Evolutionary conservation across 306 rosid species (phyloP).

Genomic region (Albizia julibrissin): DNA sequence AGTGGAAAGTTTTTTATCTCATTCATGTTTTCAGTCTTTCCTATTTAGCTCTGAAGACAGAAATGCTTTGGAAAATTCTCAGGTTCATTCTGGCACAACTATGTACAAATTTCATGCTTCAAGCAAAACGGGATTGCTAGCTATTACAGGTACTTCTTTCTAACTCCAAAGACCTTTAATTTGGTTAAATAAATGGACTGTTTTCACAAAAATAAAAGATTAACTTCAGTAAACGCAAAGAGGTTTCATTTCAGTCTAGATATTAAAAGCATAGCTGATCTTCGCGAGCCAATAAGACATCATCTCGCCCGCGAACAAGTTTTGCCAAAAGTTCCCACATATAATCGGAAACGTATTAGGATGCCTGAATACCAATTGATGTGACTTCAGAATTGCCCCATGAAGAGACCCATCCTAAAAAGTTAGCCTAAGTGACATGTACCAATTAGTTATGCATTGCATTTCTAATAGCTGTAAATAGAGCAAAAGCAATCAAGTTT

Average conservation of each 20-base stretch:
- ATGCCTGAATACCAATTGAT: not conserved
- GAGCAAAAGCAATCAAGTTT: not conserved
- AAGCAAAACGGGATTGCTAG: not conserved
- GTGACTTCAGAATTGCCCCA: not conserved
- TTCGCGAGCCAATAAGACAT: too few relatives aligned
- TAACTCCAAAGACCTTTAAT: not conserved
- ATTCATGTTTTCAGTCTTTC: not conserved
- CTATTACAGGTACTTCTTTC: not conserved
- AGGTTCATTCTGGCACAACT: not conserved
- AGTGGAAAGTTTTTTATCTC: too few relatives aligned
- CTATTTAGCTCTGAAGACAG: constrained; percentile 3
- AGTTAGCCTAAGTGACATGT: not conserved
- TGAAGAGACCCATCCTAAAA: not conserved
- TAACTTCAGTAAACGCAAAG: too few relatives aligned
- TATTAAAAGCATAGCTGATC: too few relatives aligned
- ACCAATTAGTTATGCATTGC: not conserved
- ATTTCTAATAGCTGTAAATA: not conserved
- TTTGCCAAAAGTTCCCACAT: too few relatives aligned
- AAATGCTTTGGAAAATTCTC: not conserved
- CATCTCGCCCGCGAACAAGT: too few relatives aligned
- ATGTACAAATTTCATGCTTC: not conserved
- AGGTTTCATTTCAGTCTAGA: too few relatives aligned
- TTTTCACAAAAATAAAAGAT: too few relatives aligned
- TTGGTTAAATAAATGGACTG: not conserved
- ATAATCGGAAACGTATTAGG: too few relatives aligned